Conservation (phyloP, 2,329 filamentous ascomycete genomes). For the Ascochyta koolunga region DNA sequence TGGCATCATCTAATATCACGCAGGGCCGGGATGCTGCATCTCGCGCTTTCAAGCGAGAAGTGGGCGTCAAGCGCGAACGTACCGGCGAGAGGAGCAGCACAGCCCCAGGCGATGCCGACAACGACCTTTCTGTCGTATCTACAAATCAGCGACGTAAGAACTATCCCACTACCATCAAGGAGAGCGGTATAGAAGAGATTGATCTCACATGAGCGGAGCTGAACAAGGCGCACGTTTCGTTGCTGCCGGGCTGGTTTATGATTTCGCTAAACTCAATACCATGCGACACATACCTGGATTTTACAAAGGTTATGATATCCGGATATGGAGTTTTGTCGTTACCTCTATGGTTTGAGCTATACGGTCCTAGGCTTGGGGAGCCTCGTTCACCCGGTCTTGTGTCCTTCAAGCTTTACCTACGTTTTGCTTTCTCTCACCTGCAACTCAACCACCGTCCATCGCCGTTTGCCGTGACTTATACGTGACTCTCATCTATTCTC, state of each 20-base stretch:
- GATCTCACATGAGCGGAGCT: constrained; percentile 24
- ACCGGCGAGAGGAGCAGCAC: constrained; percentile 12
- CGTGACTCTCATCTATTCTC: background rate
- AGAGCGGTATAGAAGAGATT: constrained; percentile 24
- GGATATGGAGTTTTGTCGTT: background rate
- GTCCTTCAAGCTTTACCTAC: background rate
- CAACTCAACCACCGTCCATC: too few relatives aligned
- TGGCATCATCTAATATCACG: background rate
- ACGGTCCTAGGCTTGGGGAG: background rate
- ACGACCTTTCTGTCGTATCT: constrained; percentile 18
- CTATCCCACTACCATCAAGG: constrained; percentile 1
- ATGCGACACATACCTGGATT: background rate
- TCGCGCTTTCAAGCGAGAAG: constrained; percentile 13
- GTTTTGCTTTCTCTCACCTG: background rate
- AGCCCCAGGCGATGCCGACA: background rate
- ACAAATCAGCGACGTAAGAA: constrained; percentile 12
- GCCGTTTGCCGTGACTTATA: background rate
- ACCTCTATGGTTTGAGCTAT: background rate
- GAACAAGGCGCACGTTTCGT: too few relatives aligned
- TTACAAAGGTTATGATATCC: background rate
- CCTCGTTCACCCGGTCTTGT: background rate
- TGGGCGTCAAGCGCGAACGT: constrained; percentile 16
- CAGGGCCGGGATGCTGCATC: constrained; percentile 6
- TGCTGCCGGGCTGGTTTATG: background rate
- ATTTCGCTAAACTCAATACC: too few relatives aligned